Percentiles rank a stretch among this genome's conserved stretches.
phyloP scores from a whole-genome alignment of 106 monocot genomes.

The Iris macrosiphon region DNA sequence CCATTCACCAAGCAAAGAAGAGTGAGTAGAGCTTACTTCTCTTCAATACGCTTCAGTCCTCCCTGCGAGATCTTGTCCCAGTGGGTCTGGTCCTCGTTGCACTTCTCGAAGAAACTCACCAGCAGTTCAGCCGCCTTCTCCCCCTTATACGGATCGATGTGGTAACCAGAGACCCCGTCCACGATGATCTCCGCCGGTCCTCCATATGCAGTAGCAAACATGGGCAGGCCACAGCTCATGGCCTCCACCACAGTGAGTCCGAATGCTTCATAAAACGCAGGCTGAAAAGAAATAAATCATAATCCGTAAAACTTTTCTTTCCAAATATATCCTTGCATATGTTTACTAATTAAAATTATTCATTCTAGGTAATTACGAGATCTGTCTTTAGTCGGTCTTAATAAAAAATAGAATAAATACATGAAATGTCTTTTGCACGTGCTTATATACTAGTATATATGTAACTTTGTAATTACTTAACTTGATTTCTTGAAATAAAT shows the following conservation, averaged over 20 bases:
- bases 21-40: not conserved
- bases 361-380: no score
- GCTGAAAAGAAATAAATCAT: slow-evolving; percentile 21
- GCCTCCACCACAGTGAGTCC: slow-evolving; percentile 64
- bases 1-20: no score
- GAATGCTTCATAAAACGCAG: slow-evolving; percentile 71
- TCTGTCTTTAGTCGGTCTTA: not conserved
- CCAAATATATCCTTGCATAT: no score
- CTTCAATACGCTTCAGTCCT: slow-evolving; percentile 2
- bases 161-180: slow-evolving; percentile 12
- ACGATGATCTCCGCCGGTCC: slow-evolving; percentile 8
- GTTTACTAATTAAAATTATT: no score
- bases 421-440: no score
- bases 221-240: slow-evolving; percentile 56
- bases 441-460: no score
- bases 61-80: slow-evolving; percentile 4
- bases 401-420: not conserved
- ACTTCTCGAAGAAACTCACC: slow-evolving; percentile 13
- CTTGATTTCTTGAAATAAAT: no score
- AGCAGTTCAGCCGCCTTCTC: slow-evolving; percentile 16
- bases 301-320: no score
- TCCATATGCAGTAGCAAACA: slow-evolving; percentile 1
- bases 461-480: no score
- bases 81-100: not conserved
- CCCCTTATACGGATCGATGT: slow-evolving; percentile 19